Evolutionary conservation across 2,329 filamentous ascomycete genomes (phyloP), one percentile per base, ranked within the genome.

Genomic region (Cytospora chrysosperma): DNA sequence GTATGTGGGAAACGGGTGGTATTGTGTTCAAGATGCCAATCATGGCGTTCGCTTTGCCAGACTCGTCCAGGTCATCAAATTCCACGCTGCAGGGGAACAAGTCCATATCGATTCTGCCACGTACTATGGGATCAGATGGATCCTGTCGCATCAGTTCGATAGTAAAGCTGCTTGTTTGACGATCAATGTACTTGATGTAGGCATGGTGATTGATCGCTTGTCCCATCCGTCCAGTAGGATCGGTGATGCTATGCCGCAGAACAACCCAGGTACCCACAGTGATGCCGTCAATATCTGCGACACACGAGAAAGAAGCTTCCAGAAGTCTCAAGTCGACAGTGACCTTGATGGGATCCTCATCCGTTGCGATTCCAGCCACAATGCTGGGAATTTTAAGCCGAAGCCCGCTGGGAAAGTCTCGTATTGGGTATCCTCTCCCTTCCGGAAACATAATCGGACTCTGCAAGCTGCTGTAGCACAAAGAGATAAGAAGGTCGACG

Each of bases 401-500:
- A 17, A 82, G 69, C 0, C 81, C 81, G 0, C 68, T 66, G 0
- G 82, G 82, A 59, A 80, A 77, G 43, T 80, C 75, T 8, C 81
- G 78, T 26, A 82, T 73, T 1, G 68, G 73, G 37, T 74, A 75
- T n/a, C 2, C 12, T 19, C 9, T 10, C 9, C 28, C 7, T 17
- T n/a, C 56, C 4, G 55, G 61, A n/a, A n/a, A n/a, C n/a, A n/a
- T 34, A 8, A 13, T 12, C n/a, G n/a, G 43, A 15, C 5, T 47
- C 56, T 66, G 12, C 64, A 61, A 63, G 7, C 87, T 79, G 54
- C 86, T 85, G 71, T 93, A 95, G 73, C 92, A 93, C 72, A 97
- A 91, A 74, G 87, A 93, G 54, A 96, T 76, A 0, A 97, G 82
- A 2, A 97, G 80, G 72, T 97, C 93, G 15, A 96, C 90, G 0